These are phyloP conservation scores for Coemansia sp. DNA, from an alignment of 192 early-diverging fungal genomes.

Conservation along the genomic window DNA sequence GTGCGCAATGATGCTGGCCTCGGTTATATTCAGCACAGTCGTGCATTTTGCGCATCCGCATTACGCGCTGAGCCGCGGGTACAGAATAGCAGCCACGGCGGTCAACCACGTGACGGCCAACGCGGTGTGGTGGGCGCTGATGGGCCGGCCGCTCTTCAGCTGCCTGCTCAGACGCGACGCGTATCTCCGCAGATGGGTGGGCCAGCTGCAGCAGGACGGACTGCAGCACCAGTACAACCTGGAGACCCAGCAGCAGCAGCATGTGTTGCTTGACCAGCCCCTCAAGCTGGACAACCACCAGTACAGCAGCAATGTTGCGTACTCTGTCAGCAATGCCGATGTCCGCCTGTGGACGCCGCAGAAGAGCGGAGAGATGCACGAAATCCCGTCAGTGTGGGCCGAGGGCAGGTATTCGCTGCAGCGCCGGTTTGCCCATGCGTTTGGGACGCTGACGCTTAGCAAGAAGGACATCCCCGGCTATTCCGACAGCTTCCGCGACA, in stretches of 20 bases:
- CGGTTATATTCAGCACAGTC: slow-evolving; percentile 16
- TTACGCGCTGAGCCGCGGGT: slow-evolving; percentile 17
- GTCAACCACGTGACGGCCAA: slow-evolving; percentile 22
- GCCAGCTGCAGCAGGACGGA: slow-evolving; percentile 23
- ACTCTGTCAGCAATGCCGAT: not conserved
- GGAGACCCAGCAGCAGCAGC: not conserved
- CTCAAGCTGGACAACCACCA: not conserved
- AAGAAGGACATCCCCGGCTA: not conserved
- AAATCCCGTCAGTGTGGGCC: not conserved
- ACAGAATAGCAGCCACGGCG: slow-evolving; percentile 17
- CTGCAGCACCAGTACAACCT: slow-evolving; percentile 25
- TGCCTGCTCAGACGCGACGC: slow-evolving; percentile 22
- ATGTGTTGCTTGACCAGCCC: not conserved
- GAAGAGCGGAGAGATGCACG: not conserved
- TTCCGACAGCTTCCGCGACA: not conserved
- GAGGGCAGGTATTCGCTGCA: not conserved
- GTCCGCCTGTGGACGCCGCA: not conserved
- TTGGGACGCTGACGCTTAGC: not conserved
- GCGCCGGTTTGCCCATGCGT: not conserved
- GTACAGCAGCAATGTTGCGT: not conserved
- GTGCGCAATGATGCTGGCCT: slow-evolving; percentile 18
- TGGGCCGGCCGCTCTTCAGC: slow-evolving; percentile 21
- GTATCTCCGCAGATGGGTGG: slow-evolving; percentile 24
- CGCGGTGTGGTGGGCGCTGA: slow-evolving; percentile 27
- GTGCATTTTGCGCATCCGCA: slow-evolving; percentile 22